phyloP scores from a whole-genome alignment of 129 eudicot genomes.

The Centella asiatica region DNA sequence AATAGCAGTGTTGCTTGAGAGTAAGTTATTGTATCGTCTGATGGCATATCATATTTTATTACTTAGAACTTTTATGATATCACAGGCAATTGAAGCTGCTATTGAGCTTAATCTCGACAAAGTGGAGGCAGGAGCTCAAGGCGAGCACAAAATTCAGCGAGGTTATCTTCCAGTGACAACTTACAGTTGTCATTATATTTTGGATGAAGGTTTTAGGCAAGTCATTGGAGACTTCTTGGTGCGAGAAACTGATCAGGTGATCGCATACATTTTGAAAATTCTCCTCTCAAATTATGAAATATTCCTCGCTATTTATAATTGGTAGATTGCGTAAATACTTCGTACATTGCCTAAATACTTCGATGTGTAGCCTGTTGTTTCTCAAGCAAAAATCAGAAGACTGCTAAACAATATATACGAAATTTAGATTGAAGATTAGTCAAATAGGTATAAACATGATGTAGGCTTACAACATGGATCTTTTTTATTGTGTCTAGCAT shows the following conservation, averaged over 20 bases:
- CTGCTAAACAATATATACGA: too few relatives aligned
- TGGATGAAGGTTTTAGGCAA: conserved; percentile 68
- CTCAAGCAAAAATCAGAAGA: too few relatives aligned
- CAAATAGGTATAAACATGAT: background rate
- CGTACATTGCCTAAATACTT: too few relatives aligned
- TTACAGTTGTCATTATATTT: conserved; percentile 83
- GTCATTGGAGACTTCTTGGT: conserved; percentile 67
- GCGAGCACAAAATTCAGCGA: conserved; percentile 93
- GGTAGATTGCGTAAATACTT: background rate
- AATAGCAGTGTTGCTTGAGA: too few relatives aligned
- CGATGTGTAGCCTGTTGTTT: too few relatives aligned
- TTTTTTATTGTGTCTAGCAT: background rate
- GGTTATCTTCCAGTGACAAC: conserved; percentile 88
- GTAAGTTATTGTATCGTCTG: background rate
- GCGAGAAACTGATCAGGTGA: conserved; percentile 87
- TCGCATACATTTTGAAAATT: background rate
- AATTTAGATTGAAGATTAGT: background rate
- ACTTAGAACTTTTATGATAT: too few relatives aligned
- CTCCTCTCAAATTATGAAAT: background rate
- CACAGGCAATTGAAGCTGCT: conserved; percentile 96
- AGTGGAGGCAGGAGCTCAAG: conserved; percentile 99
- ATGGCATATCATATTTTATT: background rate
- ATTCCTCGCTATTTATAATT: background rate
- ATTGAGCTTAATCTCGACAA: conserved; percentile 76
- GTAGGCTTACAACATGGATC: background rate